These are phyloP conservation scores for Rhizopogon rudus DNA, from an alignment of 768 basidiomycete genomes.

Conservation along the genomic window DNA sequence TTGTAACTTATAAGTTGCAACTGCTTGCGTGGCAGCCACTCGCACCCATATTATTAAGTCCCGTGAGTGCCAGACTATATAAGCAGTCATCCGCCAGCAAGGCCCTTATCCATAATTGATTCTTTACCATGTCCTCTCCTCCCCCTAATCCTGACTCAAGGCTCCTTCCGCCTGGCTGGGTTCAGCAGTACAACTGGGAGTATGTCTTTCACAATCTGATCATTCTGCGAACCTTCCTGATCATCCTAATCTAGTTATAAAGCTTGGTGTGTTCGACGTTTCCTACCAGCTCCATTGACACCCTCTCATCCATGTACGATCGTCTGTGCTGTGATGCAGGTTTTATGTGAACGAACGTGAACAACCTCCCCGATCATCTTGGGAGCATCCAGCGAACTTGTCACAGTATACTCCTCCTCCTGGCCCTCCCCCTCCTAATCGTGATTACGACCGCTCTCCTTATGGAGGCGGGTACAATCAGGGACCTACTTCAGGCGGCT, in stretches of 20 bases:
- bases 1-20: no score
- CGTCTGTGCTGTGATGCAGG: constrained; percentile 33
- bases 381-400: constrained; percentile 66
- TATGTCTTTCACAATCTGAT: constrained; percentile 31
- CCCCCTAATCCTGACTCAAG: constrained; percentile 53
- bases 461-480: constrained; percentile 23
- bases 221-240: constrained; percentile 21
- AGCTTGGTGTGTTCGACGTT: constrained; percentile 46
- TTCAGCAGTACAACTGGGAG: constrained; percentile 63
- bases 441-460: constrained; percentile 25
- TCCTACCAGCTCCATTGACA: background rate
- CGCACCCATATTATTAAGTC: no score
- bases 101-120: constrained; percentile 5
- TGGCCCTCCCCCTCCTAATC: constrained; percentile 43
- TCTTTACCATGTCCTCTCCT: constrained; percentile 35
- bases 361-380: constrained; percentile 58
- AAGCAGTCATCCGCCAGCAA: constrained; percentile 16
- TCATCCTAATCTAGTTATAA: constrained; percentile 44
- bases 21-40: no score
- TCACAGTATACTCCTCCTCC: constrained; percentile 28
- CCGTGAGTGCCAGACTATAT: constrained; percentile 6
- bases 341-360: constrained; percentile 71
- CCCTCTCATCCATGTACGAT: background rate
- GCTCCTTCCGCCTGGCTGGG: constrained; percentile 63
- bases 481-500: constrained; percentile 10